Evolutionary conservation across 2,329 filamentous ascomycete species (phyloP).

Genomic region (Sporothrix globosa): DNA sequence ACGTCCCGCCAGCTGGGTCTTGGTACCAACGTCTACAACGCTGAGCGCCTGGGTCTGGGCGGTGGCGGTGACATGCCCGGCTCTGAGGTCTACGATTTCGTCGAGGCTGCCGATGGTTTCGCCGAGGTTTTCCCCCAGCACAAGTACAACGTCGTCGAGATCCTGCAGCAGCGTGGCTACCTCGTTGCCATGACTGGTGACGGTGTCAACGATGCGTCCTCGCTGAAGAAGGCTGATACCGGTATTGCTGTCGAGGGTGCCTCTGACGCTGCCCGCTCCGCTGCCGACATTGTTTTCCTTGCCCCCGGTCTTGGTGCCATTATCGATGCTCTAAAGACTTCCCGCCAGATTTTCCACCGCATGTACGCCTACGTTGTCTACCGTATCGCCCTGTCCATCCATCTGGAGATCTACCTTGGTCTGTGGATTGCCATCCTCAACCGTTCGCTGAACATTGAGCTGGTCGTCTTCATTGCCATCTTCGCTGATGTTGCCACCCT

Average conservation of each 20-base stretch:
- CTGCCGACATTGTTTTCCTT: constrained; percentile 92
- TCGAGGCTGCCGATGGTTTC: constrained; percentile 92
- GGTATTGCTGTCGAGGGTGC: constrained; percentile 94
- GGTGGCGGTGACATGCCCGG: constrained; percentile 91
- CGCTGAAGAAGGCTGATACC: constrained; percentile 92
- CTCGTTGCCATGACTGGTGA: constrained; percentile 96
- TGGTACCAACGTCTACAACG: constrained; percentile 91
- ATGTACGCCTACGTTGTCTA: constrained; percentile 98
- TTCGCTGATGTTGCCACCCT: constrained; percentile 92
- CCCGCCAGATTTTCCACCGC: constrained; percentile 92
- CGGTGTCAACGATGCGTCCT: constrained; percentile 91
- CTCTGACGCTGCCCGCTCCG: constrained; percentile 86
- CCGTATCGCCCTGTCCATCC: constrained; percentile 88
- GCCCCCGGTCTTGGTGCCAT: constrained; percentile 89
- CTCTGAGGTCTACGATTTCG: constrained; percentile 92
- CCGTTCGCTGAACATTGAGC: constrained; percentile 78
- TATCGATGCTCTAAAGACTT: constrained; percentile 90
- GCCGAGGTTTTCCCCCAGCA: constrained; percentile 94
- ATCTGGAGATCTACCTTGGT: constrained; percentile 88
- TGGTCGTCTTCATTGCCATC: constrained; percentile 93
- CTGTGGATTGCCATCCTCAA: constrained; percentile 91
- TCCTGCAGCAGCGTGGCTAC: constrained; percentile 89
- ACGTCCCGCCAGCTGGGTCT: constrained; percentile 89
- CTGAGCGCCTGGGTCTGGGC: constrained; percentile 86
- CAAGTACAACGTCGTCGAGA: constrained; percentile 94